A percentile compares a stretch with the other conserved stretches of the same genome.
Conservation (phyloP, 176 grass and related monocot species). For the Bothriochloa decipiens region DNA sequence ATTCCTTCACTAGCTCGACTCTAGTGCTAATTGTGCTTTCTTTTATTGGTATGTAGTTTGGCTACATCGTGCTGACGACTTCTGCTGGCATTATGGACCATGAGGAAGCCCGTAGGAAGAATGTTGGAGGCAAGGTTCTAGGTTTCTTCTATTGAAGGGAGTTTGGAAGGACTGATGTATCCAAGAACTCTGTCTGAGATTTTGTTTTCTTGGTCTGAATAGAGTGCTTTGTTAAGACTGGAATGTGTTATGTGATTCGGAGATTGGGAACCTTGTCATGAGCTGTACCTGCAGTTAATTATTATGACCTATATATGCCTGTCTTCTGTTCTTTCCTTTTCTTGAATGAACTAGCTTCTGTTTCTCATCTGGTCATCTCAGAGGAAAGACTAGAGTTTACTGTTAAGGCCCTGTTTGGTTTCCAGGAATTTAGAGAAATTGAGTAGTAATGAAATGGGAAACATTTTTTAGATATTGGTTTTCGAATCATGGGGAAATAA, state of each 20-base stretch:
- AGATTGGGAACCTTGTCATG: not conserved
- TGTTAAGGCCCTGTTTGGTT: no score
- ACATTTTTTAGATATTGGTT: no score
- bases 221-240: conserved; percentile 1
- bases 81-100: conserved; percentile 83
- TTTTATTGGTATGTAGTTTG: conserved; percentile 25
- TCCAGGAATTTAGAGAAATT: no score
- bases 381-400: not conserved
- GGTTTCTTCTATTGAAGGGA: conserved; percentile 69
- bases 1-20: no score
- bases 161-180: not conserved
- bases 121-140: conserved; percentile 66
- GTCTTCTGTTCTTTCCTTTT: not conserved
- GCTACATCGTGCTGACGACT: conserved; percentile 76
- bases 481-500: no score
- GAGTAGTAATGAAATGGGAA: no score
- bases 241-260: not conserved
- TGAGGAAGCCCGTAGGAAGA: conserved; percentile 78
- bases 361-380: no score
- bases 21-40: no score
- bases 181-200: not conserved
- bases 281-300: not conserved
- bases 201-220: conserved; percentile 7
- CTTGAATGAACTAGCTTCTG: no score
- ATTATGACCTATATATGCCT: not conserved